Percentiles rank a stretch among this genome's conserved stretches.
These are phyloP conservation scores for Asterella californica DNA, from an alignment of 225 moss, liverwort and hornwort species.

Conservation along the genomic window DNA sequence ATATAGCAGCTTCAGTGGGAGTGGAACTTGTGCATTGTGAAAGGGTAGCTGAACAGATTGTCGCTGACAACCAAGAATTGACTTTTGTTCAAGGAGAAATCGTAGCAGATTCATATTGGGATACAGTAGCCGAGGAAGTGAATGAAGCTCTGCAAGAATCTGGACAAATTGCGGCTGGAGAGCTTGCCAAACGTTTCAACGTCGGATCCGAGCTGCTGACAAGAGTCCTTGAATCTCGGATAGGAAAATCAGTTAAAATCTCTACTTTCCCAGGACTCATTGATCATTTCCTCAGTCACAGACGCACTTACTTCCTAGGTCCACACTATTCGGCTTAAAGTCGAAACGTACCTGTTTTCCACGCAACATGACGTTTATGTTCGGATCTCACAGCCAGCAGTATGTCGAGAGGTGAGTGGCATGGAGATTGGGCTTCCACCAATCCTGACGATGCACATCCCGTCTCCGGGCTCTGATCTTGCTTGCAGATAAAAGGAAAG, in stretches of 20 bases:
- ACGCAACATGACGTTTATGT: not conserved
- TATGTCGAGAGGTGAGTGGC: not conserved
- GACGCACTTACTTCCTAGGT: not conserved
- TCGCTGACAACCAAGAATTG: constrained; percentile 56
- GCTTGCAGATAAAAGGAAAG: constrained; percentile 82
- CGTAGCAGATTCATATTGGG: constrained; percentile 81
- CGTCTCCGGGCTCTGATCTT: constrained; percentile 2
- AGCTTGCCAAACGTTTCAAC: constrained; percentile 82
- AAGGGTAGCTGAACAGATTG: constrained; percentile 78
- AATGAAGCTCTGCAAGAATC: constrained; percentile 87
- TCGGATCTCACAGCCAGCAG: not conserved
- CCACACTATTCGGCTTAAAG: not conserved
- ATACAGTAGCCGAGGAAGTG: constrained; percentile 82
- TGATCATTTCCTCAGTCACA: not conserved
- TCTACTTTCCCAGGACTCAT: not conserved
- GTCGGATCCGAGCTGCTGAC: constrained; percentile 87
- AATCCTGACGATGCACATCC: not conserved
- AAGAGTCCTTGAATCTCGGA: constrained; percentile 64
- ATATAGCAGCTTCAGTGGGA: constrained; percentile 77
- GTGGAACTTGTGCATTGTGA: constrained; percentile 98
- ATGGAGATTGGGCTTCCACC: not conserved
- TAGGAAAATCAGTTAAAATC: constrained; percentile 64
- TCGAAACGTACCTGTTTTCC: not conserved
- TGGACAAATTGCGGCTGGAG: constrained; percentile 82
- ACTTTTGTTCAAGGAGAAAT: constrained; percentile 86